Evolutionary conservation across 1,139 yeast genomes (phyloP), one percentile per base, ranked within the genome.

Genomic region (Protomyces gravidus): DNA sequence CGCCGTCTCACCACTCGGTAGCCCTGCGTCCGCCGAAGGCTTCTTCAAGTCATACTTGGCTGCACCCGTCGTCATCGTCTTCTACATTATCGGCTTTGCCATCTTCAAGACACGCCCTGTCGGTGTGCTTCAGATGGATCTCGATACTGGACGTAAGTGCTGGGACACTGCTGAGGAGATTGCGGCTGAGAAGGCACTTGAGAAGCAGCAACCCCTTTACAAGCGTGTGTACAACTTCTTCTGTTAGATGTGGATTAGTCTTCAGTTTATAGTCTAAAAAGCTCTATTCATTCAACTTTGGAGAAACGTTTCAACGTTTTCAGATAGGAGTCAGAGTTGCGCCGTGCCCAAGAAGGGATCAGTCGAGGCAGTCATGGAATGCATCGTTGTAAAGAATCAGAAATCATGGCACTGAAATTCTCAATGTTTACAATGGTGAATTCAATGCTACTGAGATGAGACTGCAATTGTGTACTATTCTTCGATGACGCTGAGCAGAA

Each of bases 1-100:
- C 55, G 89, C 92, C 2, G 72, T 86, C 59, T 83, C 76, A 73
- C 95, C 95, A 61, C 70, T 85, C 61, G 86, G 84, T 25, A 77
- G 70, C 1, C 28, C 55, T 9, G 68, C 74, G 21, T 66, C 59
- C 68, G 78, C 75, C 46, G 65, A 69, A 23, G 66, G 67, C 61
- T 83, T 83, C 70, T 83, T 83, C 74, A 72, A 75, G 70, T 70
- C 76, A 55, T 82, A 81, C 69, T 70, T 83, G 66, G 82, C 85
- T 61, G 76, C 76, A 28, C 80, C 81, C 9, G 78, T 82, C 48
- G 78, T 80, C 64, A 48, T 82, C 7, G 74, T 71, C 7, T 76
- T 77, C 67, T 82, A 76, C 71, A 25, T 80, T 23, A 33, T 49
- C n/a, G 53, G 53, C 19, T 36, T 19, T 17, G n/a, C 30, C 40